phyloP scores from a whole-genome alignment of 202 grass and related monocot genomes.

The Schoenoplectus tabernaemontani region DNA sequence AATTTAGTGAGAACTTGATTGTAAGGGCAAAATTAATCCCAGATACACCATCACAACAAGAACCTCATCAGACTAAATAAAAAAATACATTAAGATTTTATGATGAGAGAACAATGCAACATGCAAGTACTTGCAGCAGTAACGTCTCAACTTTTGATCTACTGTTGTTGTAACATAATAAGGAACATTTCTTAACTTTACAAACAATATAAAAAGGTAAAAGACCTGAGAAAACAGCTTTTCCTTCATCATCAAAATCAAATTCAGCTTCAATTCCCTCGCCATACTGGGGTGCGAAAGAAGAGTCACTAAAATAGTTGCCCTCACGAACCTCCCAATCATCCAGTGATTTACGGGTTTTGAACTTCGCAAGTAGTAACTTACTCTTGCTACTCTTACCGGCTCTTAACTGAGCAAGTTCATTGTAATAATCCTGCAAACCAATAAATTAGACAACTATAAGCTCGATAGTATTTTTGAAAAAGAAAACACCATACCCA shows the following conservation, averaged over 20 bases:
- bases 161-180: not conserved
- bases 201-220: not conserved
- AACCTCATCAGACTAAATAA: conserved; percentile 1
- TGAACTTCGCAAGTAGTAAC: conserved; percentile 82
- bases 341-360: conserved; percentile 60
- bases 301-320: conserved; percentile 64
- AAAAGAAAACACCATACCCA: not conserved
- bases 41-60: not conserved
- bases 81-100: not conserved
- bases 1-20: too few relatives aligned
- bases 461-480: not conserved
- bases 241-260: conserved; percentile 48
- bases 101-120: not conserved
- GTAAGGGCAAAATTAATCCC: not conserved
- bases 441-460: too few relatives aligned
- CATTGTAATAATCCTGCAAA: conserved; percentile 90
- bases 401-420: conserved; percentile 79
- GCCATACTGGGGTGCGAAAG: conserved; percentile 48
- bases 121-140: not conserved
- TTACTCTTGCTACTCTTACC: conserved; percentile 99
- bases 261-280: conserved; percentile 81
- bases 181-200: not conserved
- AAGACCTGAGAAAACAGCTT: conserved; percentile 78
- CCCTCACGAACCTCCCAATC: conserved; percentile 69
- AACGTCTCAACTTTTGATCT: not conserved